Base-by-base conservation (phyloP, 2,329 filamentous ascomycete genomes). In the Verticillium nubilum region DNA sequence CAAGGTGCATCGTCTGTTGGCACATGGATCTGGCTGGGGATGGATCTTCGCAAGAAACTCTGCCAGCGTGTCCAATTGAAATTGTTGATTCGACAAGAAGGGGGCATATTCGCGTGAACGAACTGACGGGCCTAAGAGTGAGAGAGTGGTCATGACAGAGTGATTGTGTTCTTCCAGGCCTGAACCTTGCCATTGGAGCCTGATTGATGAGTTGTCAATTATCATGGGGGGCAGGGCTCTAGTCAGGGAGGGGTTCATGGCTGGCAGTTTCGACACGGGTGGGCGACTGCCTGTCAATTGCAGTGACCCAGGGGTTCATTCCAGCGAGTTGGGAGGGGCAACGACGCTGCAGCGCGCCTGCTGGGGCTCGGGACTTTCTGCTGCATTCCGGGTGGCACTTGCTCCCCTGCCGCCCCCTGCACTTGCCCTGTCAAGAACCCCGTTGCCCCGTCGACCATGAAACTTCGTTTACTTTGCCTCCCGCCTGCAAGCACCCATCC, bases 381-480 rank as follows among this genome's bases (percentile, higher is more conserved):
- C 42, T 23, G 42, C 42, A 47, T 47, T 47, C 42, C 42, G n/a
- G 42, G 42, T 47, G 42, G 42, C 42, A 25, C 42, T 12, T 47
- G n/a, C 37, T 35, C 29, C 57, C 59, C 47, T 42, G 55, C 42
- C 56, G 52, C 33, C 42, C 58, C 60, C 50, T 58, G 58, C 58
- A 58, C 33, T 50, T 50, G 56, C 50, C 60, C 60, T 57, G n/a
- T 19, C 42, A 58, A 56, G 60, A 58, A 57, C 60, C 60, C 54
- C 29, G 62, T 63, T 63, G 60, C 60, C 62, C 58, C 28, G 60
- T 59, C 62, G 60, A 63, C 62, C 55, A 28, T 58, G 52, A 63
- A 62, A 63, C 60, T 62, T 62, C 58, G 57, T 61, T 62, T 62
- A 63, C 62, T 60, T 63, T 12, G 13, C 58, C 27, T 27, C 50